Evolutionary conservation across 257 asterid species (phyloP), one percentile per base, ranked within the genome.

Genomic region (Solanum dulcamara): DNA sequence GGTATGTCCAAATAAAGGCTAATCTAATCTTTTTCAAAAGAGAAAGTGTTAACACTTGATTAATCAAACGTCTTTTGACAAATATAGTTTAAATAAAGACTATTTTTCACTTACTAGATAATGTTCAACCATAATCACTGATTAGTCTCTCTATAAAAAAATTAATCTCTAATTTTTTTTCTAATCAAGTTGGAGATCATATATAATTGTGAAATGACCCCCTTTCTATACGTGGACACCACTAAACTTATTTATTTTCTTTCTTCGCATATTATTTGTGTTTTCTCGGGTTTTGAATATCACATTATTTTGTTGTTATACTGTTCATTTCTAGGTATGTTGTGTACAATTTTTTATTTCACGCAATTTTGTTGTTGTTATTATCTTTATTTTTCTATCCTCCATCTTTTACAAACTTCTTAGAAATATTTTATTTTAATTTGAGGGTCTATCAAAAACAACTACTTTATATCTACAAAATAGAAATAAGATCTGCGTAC

Each of bases 351-450:
- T 50, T 0, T 15, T 50, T 50, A 15, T 50, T 15, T 50, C 9
- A 15, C 3, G 15, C 15, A 15, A 6, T 50, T 50, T 15, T 0
- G 3, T 50, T 50, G 2, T 15, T 15, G 20, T 11, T 44, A 1
- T 2, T 50, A 0, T 0, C 22, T 3, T 17, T 51, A 51, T 17
- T 0, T 51, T 0, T 51, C 0, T 51, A 51, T 51, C 6, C 22
- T 0, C n/a, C n/a, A n/a, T n/a, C 3, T 5, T 51, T 17, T 17
- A 0, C 10, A 17, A 51, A 51, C 0, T 51, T 3, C 24, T 18
- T 7, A 7, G 7, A 6, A 17, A 17, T 48, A 5, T 14, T 12
- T 46, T 46, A 46, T 46, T 12, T 46, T 46, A 46, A 46, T 1
- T 0, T 4, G 1, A 3, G 1, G 0, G 15, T 46, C 5, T 4